Evolutionary conservation across 2,329 filamentous ascomycete species (phyloP), one percentile per base, ranked within the genome.

Genomic region (Aspergillus ruber): DNA sequence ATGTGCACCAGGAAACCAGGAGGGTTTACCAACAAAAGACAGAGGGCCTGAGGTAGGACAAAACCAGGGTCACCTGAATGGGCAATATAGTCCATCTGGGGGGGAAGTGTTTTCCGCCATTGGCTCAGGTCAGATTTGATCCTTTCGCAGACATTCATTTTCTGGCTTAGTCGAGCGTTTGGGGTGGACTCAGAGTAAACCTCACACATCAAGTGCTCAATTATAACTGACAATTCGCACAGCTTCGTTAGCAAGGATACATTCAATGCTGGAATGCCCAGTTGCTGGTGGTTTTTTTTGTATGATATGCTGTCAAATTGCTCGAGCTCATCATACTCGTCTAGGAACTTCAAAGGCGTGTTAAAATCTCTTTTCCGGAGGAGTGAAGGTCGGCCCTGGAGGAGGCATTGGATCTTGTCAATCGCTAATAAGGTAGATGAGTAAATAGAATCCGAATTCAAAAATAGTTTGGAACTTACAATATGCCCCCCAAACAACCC

Each of bases 401-500:
- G 79, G 0, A 80, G 58, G 42, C 70, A 74, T 50, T 80, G 76
- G 9, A 79, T 73, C 52, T 79, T 80, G 52, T 78, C 78, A n/a
- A 61, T 60, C 8, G 58, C 58, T 60, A 27, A 6, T 12, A 12
- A 29, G 10, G 10, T 12, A 4, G 25, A 5, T 29, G 5, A 29
- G 9, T 12, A 27, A 27, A 29, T 29, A 29, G 9, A 29, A 5
- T 29, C 25, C 1, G 10, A 29, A 12, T 29, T 9, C 9, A 29
- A 29, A 12, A 2, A 29, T 4, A 4, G 25, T 29, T 10, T 4
- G 4, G 8, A 29, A 36, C 54, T 54, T 41, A 56, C 49, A 56
- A 52, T 72, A 78, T 25, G 66, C 74, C 6, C 58, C 74, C 75
- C 64, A 78, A 44, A 72, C 72, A 2, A 68, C 74, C 15, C 75